Evolutionary conservation across 202 grass and related monocot species (phyloP).

Genomic region (Musa balbisiana): DNA sequence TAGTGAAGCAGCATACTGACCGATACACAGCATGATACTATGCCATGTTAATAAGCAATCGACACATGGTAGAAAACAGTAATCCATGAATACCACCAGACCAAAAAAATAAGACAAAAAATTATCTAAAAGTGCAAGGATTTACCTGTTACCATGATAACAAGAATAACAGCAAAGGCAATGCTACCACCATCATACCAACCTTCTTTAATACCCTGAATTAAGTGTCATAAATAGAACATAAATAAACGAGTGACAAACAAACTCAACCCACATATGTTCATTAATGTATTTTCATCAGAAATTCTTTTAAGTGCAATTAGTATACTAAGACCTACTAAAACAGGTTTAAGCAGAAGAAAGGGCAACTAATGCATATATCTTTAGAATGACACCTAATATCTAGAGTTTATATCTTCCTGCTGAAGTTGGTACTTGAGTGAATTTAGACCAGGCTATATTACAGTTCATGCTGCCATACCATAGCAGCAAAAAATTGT

Average conservation of each 20-base stretch:
- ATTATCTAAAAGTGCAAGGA: background rate
- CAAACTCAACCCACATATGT: background rate
- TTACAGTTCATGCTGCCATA: background rate
- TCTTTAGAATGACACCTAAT: background rate
- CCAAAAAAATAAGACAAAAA: background rate
- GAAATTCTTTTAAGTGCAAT: background rate
- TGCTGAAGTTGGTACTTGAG: background rate
- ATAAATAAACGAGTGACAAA: background rate
- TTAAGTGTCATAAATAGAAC: conserved; percentile 4
- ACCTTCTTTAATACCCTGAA: conserved; percentile 88
- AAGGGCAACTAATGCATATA: background rate
- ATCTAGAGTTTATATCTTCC: background rate
- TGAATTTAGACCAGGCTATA: too few relatives aligned
- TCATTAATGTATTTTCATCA: background rate
- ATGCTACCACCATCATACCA: conserved; percentile 99
- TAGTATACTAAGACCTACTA: background rate
- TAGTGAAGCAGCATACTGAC: too few relatives aligned
- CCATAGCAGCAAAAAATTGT: too few relatives aligned
- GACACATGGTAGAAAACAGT: too few relatives aligned
- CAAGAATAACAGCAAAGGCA: conserved; percentile 86
- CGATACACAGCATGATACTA: too few relatives aligned
- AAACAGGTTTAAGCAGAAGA: background rate
- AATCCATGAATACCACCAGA: background rate
- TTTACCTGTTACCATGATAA: conserved; percentile 82
- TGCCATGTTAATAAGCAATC: too few relatives aligned